Evolutionary conservation across 169 alveolate genomes (phyloP).

Genomic region (Haemoproteus tartakovskyi): DNA sequence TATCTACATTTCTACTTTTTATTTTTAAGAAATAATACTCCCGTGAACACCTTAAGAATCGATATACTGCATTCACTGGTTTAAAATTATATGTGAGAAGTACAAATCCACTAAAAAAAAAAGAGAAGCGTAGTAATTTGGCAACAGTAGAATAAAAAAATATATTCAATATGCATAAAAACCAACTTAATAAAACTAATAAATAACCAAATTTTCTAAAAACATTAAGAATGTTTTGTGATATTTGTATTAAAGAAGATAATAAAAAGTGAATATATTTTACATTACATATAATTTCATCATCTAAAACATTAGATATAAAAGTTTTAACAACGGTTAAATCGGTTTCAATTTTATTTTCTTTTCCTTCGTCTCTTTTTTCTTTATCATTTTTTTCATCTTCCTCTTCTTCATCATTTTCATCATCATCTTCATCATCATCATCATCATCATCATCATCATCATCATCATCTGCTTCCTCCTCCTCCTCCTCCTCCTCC

Average conservation of each 20-base stretch:
- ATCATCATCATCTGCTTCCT: no score
- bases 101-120: slow-evolving; percentile 27
- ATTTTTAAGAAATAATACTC: slow-evolving; percentile 28
- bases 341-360: no score
- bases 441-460: background rate
- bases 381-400: background rate
- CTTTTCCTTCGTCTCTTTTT: slow-evolving; percentile 4
- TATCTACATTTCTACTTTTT: slow-evolving; percentile 1
- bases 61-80: slow-evolving; percentile 31
- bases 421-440: background rate
- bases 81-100: slow-evolving; percentile 53
- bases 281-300: slow-evolving; percentile 41
- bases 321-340: slow-evolving; percentile 31
- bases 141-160: slow-evolving; percentile 36
- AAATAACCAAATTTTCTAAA: slow-evolving; percentile 52
- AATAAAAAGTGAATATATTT: slow-evolving; percentile 51
- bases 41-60: slow-evolving; percentile 31
- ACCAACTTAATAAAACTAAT: slow-evolving; percentile 9
- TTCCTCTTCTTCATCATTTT: background rate
- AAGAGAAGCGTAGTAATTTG: slow-evolving; percentile 5
- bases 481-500: no score
- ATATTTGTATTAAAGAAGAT: slow-evolving; percentile 8
- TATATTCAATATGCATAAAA: slow-evolving; percentile 20
- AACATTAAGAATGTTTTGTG: slow-evolving; percentile 13
- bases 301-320: slow-evolving; percentile 36